phyloP scores from a whole-genome alignment of 257 asterid genomes.

The Thymus quinquecostatus region DNA sequence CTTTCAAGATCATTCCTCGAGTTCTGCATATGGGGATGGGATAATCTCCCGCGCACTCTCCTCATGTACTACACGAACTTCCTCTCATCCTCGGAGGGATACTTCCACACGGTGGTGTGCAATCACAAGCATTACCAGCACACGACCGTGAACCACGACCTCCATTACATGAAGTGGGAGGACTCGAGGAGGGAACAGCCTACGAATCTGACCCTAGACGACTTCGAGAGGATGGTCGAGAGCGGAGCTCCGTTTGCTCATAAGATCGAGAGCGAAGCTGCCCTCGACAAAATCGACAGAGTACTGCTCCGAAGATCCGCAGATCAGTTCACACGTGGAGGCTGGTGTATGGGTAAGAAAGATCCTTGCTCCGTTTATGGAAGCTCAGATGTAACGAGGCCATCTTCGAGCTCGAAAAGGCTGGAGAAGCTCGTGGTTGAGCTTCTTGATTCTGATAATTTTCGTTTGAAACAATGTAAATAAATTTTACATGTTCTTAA shows the following conservation, averaged over 20 bases:
- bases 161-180: conserved; percentile 83
- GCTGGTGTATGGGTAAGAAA: conserved; percentile 75
- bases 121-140: conserved; percentile 91
- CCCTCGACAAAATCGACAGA: conserved; percentile 65
- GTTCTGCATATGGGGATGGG: conserved; percentile 99
- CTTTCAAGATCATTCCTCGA: conserved; percentile 85
- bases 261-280: conserved; percentile 51
- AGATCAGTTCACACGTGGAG: conserved; percentile 63
- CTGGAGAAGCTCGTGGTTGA: conserved; percentile 67
- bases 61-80: conserved; percentile 91
- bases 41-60: conserved; percentile 94
- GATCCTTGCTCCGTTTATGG: conserved; percentile 62
- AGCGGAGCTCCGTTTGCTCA: conserved; percentile 89
- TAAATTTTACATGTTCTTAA: conserved; percentile 32
- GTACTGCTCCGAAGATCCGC: conserved; percentile 50
- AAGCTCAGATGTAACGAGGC: conserved; percentile 60
- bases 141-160: conserved; percentile 88
- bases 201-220: conserved; percentile 48
- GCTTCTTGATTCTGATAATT: conserved; percentile 77
- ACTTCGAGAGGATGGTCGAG: conserved; percentile 71
- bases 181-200: conserved; percentile 70
- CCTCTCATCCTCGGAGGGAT: conserved; percentile 84
- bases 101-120: conserved; percentile 86
- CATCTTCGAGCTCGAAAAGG: conserved; percentile 68
- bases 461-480: conserved; percentile 88